Evolutionary conservation across 1,284 basidiomycete species (phyloP).

Genomic region (Sphaerobolus stellatus): DNA sequence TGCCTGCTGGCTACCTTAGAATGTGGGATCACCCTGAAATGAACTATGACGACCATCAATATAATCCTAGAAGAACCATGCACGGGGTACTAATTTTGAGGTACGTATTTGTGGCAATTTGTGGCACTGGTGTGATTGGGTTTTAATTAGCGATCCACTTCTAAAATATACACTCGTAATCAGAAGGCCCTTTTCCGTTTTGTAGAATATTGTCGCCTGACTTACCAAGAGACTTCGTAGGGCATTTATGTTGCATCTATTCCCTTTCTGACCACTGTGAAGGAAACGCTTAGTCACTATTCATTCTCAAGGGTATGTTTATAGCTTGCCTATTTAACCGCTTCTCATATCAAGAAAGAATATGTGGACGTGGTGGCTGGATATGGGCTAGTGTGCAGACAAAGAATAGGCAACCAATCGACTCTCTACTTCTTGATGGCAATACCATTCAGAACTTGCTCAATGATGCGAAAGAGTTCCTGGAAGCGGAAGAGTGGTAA

Average conservation of each 20-base stretch:
- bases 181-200: slow-evolving; percentile 43
- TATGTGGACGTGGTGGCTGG: too few species aligned
- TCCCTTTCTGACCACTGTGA: neutral
- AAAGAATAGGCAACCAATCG: slow-evolving; percentile 46
- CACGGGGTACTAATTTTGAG: neutral
- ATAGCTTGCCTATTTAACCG: neutral
- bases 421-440: slow-evolving; percentile 50
- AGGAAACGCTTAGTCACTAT: neutral
- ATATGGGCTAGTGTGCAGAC: slow-evolving; percentile 47
- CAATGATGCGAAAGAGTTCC: slow-evolving; percentile 50
- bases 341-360: too few species aligned
- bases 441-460: slow-evolving; percentile 47
- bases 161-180: slow-evolving; percentile 48
- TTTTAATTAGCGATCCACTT: neutral
- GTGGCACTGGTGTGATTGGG: neutral
- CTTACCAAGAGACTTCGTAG: slow-evolving; percentile 43
- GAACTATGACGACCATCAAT: too few species aligned
- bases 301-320: neutral
- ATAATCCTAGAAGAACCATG: neutral
- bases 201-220: slow-evolving; percentile 44
- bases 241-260: slow-evolving; percentile 12
- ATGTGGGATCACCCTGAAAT: too few species aligned
- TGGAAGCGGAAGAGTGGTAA: slow-evolving; percentile 48
- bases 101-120: neutral
- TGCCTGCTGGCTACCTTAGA: neutral